Conservation (phyloP, 1,284 basidiomycete species). For the Trametes sp. region DNA sequence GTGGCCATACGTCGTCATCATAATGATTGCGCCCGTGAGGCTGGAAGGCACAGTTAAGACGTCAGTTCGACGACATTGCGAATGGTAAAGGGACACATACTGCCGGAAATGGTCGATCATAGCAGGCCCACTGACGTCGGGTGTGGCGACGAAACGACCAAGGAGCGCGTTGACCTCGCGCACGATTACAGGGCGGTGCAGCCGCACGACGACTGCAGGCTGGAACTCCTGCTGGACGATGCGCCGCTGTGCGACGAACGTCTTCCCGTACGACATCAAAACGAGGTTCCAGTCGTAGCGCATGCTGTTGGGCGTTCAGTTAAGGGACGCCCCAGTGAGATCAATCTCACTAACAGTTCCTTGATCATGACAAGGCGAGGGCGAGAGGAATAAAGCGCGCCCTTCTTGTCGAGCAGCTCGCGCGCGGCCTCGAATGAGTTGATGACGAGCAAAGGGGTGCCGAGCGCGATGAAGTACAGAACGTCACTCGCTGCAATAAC, state of each 20-base stretch:
- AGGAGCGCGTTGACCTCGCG: constrained; percentile 10
- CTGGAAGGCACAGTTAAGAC: constrained; percentile 1
- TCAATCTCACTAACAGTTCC: constrained; percentile 30
- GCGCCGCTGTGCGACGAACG: constrained; percentile 14
- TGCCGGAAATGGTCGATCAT: constrained; percentile 9
- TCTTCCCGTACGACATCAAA: constrained; percentile 21
- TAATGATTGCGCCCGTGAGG: constrained; percentile 25
- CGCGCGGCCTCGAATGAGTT: constrained; percentile 33
- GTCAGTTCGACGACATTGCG: too few species aligned
- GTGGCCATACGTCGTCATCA: constrained; percentile 28
- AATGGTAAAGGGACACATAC: neutral
- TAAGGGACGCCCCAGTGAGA: neutral
- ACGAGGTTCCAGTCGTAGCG: constrained; percentile 27
- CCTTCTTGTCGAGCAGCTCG: constrained; percentile 24
- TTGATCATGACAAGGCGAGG: constrained; percentile 20
- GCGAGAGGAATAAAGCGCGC: constrained; percentile 18
- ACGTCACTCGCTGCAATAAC: constrained; percentile 19
- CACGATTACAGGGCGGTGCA: constrained; percentile 3
- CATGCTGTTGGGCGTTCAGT: constrained; percentile 6
- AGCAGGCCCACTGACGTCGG: constrained; percentile 7
- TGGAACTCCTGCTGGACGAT: constrained; percentile 22
- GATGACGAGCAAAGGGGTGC: constrained; percentile 34
- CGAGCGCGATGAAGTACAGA: constrained; percentile 17
- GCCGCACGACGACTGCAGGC: constrained; percentile 12
- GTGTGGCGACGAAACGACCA: neutral